A percentile compares a stretch with the other conserved stretches of the same genome.
Conservation (phyloP, 352 stramenopile species). For the Globisporangium recalcitrans region DNA sequence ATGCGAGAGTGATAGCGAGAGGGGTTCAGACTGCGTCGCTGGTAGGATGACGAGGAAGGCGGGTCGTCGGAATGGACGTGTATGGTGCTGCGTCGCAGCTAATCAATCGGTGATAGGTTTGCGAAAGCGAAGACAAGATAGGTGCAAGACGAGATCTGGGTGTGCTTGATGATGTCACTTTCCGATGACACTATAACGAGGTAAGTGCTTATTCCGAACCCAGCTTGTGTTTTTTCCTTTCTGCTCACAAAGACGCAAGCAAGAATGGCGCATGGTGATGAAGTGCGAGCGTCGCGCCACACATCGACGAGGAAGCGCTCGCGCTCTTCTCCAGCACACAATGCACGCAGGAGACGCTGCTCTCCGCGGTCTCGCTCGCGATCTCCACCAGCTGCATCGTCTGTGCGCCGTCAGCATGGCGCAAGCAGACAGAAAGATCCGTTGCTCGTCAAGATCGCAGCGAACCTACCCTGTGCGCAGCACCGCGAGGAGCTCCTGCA, state of each 20-base stretch:
- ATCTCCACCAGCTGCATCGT: neutral
- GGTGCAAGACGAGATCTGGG: too few relatives aligned
- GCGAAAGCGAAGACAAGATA: too few relatives aligned
- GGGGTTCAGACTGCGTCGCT: too few relatives aligned
- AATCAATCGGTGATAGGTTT: too few relatives aligned
- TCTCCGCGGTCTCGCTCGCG: neutral
- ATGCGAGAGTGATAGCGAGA: too few relatives aligned
- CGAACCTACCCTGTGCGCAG: constrained; percentile 25
- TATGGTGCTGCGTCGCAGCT: too few relatives aligned
- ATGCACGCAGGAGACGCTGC: neutral
- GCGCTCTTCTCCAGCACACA: neutral
- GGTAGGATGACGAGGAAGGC: too few relatives aligned
- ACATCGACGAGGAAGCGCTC: constrained; percentile 1
- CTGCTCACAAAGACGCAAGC: neutral
- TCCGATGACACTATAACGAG: too few relatives aligned
- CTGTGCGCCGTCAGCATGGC: neutral
- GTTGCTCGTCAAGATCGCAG: constrained; percentile 1
- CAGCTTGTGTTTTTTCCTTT: neutral
- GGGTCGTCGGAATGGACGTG: too few relatives aligned
- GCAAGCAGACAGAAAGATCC: constrained; percentile 7
- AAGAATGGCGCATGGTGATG: neutral
- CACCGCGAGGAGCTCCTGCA: constrained; percentile 60
- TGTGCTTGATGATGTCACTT: too few relatives aligned
- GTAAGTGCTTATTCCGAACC: neutral
- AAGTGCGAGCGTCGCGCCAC: neutral